Percentiles rank a stretch among this genome's conserved stretches.
Conservation (phyloP, 768 basidiomycete species). For the Mycena metata region DNA sequence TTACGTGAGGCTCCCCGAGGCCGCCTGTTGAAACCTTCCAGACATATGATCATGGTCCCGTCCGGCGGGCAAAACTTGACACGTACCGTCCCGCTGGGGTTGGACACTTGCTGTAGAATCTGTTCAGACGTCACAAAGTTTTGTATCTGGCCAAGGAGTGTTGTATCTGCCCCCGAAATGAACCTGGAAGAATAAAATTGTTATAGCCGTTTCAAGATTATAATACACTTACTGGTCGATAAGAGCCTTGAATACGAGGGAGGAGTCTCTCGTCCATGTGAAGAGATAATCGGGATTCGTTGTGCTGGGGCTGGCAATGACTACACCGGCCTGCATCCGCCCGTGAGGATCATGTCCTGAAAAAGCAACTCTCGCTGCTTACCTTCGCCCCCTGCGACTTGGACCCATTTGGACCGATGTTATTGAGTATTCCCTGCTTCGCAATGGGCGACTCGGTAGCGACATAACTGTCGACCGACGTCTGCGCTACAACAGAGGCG, state of each 20-base stretch:
- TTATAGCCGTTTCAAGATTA: neutral
- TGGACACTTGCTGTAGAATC: slow-evolving; percentile 70
- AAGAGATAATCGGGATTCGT: slow-evolving; percentile 75
- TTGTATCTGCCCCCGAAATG: slow-evolving; percentile 63
- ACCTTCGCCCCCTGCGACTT: slow-evolving; percentile 70
- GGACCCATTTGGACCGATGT: slow-evolving; percentile 73
- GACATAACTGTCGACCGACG: slow-evolving; percentile 65
- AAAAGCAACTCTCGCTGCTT: slow-evolving; percentile 7
- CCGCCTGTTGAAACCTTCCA: slow-evolving; percentile 72
- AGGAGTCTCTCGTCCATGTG: slow-evolving; percentile 83
- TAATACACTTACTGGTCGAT: slow-evolving; percentile 58
- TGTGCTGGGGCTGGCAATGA: slow-evolving; percentile 70
- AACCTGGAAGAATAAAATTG: slow-evolving; percentile 42
- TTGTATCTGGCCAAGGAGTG: slow-evolving; percentile 65
- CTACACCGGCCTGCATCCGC: slow-evolving; percentile 60
- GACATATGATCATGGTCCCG: too few species aligned
- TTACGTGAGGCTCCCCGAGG: slow-evolving; percentile 70
- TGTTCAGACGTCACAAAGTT: slow-evolving; percentile 66
- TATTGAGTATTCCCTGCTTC: slow-evolving; percentile 74
- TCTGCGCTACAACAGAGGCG: slow-evolving; percentile 46
- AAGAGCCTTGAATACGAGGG: slow-evolving; percentile 75
- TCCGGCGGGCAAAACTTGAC: too few species aligned
- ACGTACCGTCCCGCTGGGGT: slow-evolving; percentile 77
- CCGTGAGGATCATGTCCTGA: slow-evolving; percentile 42
- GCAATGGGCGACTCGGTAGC: slow-evolving; percentile 70